phyloP scores from a whole-genome alignment of 2,329 filamentous ascomycete genomes.

The Podosphaera fusca region DNA sequence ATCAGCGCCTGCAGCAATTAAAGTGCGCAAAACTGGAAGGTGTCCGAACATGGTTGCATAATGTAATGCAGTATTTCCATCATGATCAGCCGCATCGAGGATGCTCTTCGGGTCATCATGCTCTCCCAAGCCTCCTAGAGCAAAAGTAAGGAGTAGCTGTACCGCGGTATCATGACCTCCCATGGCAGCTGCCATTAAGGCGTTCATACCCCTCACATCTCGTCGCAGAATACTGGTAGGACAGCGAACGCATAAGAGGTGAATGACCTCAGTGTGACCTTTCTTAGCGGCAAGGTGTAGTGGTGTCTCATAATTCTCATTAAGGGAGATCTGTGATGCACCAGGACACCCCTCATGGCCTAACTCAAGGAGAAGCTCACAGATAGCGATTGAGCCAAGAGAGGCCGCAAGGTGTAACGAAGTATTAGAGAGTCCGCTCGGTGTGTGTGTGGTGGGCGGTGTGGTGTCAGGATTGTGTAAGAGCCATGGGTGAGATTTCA shows the following conservation, averaged over 20 bases:
- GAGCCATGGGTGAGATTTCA: conserved; percentile 44
- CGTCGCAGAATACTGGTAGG: conserved; percentile 25
- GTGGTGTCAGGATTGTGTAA: conserved; percentile 61
- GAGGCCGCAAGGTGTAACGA: conserved; percentile 61
- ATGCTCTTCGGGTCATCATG: neutral
- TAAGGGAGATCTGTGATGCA: conserved; percentile 46
- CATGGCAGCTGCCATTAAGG: conserved; percentile 41
- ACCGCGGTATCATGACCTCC: conserved; percentile 39
- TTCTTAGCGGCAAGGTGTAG: conserved; percentile 53
- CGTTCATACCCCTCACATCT: conserved; percentile 47
- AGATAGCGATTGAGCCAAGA: conserved; percentile 46
- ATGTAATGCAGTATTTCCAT: conserved; percentile 73
- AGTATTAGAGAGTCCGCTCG: conserved; percentile 47
- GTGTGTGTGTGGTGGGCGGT: conserved; percentile 2
- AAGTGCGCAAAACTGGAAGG: conserved; percentile 49
- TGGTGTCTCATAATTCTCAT: conserved; percentile 59
- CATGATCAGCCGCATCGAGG: conserved; percentile 34
- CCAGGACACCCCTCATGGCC: conserved; percentile 27
- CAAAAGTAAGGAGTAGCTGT: conserved; percentile 40
- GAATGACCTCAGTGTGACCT: conserved; percentile 51
- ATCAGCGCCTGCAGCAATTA: conserved; percentile 59
- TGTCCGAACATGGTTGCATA: conserved; percentile 69
- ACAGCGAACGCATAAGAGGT: conserved; percentile 42
- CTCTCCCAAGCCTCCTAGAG: conserved; percentile 17
- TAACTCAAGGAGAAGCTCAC: conserved; percentile 42